Evolutionary conservation across 805 yeast species (phyloP).

Genomic region (Lachancea meyersii): DNA sequence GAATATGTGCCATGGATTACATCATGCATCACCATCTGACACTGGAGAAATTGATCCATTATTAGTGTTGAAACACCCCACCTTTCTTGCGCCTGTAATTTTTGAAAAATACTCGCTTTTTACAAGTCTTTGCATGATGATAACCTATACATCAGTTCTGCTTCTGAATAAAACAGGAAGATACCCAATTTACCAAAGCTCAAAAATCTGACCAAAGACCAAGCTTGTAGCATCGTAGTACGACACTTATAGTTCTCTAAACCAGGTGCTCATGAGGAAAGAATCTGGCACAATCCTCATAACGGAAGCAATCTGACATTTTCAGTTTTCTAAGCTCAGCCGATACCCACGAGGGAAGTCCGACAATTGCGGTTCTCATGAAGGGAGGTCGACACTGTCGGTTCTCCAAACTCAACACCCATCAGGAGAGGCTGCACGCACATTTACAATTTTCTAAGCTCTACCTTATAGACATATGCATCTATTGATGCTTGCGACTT

Average conservation of each 20-base stretch:
- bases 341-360: too few relatives aligned
- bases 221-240: background rate
- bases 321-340: too few relatives aligned
- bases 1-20: conserved; percentile 71
- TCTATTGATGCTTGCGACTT: conserved; percentile 21
- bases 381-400: too few relatives aligned
- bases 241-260: too few relatives aligned
- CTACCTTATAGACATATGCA: too few relatives aligned
- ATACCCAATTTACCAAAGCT: conserved; percentile 64
- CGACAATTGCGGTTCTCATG: too few relatives aligned
- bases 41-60: conserved; percentile 9
- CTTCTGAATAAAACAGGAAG: conserved; percentile 89
- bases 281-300: too few relatives aligned
- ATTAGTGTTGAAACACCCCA: conserved; percentile 2
- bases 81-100: background rate
- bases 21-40: conserved; percentile 99
- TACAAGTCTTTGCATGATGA: conserved; percentile 25
- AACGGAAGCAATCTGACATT: too few relatives aligned
- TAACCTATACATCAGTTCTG: conserved; percentile 74
- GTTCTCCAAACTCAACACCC: too few relatives aligned
- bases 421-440: too few relatives aligned
- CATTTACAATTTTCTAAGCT: too few relatives aligned
- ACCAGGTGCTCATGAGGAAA: too few relatives aligned
- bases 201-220: conserved; percentile 19
- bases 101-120: background rate